These are phyloP conservation scores for Populus simonii DNA, from an alignment of 345 rosid species.

Conservation along the genomic window DNA sequence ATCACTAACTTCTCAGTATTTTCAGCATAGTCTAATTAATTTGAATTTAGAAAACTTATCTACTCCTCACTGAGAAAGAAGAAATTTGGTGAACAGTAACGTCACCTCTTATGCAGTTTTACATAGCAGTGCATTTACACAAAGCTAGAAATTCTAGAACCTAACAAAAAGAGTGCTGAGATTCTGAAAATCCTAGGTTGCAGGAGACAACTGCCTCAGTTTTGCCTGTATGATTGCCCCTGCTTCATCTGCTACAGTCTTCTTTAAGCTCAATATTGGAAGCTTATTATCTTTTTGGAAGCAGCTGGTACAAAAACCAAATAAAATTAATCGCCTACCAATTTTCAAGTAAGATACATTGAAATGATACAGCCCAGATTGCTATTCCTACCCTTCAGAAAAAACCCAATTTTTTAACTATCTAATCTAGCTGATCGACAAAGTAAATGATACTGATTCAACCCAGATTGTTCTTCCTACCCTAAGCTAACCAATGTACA, in stretches of 20 bases:
- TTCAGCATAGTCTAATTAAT: neutral
- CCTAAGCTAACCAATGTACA: no score
- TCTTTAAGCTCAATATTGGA: slow-evolving; percentile 61
- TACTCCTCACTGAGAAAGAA: neutral
- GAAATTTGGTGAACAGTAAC: neutral
- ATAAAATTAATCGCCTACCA: no score
- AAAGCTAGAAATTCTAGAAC: neutral
- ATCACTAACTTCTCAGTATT: neutral
- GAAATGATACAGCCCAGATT: no score
- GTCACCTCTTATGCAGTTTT: neutral
- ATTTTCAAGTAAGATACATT: no score
- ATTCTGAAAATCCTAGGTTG: slow-evolving; percentile 5
- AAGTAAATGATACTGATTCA: no score
- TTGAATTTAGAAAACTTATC: neutral
- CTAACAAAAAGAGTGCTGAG: neutral
- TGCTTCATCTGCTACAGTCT: slow-evolving; percentile 79
- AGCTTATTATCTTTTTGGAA: no score
- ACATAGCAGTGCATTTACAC: neutral
- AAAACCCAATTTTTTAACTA: no score
- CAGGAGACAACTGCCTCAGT: slow-evolving; percentile 47
- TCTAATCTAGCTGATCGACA: no score
- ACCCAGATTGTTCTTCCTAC: no score
- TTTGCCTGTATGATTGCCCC: slow-evolving; percentile 65
- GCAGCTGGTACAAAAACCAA: no score
- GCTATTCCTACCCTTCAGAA: no score